Percentiles rank a stretch among this genome's conserved stretches.
Conservation (phyloP, 108 stramenopile species). For the Cyclotella kingstonii region DNA sequence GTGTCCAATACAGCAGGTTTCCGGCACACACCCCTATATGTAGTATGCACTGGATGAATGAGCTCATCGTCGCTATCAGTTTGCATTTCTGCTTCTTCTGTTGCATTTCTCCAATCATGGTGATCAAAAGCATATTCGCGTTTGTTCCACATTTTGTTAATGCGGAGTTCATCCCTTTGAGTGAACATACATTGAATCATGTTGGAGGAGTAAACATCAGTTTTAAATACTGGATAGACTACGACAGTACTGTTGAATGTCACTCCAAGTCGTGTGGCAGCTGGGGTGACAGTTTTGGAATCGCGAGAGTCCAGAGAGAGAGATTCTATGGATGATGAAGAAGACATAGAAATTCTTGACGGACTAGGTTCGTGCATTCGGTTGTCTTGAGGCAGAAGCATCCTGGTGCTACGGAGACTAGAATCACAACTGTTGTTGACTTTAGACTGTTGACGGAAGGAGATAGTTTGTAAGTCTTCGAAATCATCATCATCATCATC, state of each 20-base stretch:
- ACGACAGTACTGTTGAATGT: constrained; percentile 32
- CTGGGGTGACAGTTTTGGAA: constrained; percentile 1
- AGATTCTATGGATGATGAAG: neutral
- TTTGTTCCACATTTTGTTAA: constrained; percentile 43
- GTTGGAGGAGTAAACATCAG: constrained; percentile 20
- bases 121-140: constrained; percentile 42
- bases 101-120: constrained; percentile 46
- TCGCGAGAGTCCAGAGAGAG: neutral
- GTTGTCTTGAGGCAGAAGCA: constrained; percentile 12
- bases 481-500: constrained; percentile 13
- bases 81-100: constrained; percentile 45
- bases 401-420: constrained; percentile 1
- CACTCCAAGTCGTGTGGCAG: constrained; percentile 11
- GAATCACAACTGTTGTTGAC: neutral
- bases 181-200: constrained; percentile 32
- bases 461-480: constrained; percentile 2
- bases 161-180: constrained; percentile 27
- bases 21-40: neutral
- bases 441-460: neutral
- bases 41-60: constrained; percentile 41
- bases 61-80: constrained; percentile 25
- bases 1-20: constrained; percentile 14
- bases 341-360: constrained; percentile 3
- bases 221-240: constrained; percentile 33
- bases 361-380: neutral